Conservation (phyloP, 2,329 filamentous ascomycete species). For the Epichloe baconii region DNA sequence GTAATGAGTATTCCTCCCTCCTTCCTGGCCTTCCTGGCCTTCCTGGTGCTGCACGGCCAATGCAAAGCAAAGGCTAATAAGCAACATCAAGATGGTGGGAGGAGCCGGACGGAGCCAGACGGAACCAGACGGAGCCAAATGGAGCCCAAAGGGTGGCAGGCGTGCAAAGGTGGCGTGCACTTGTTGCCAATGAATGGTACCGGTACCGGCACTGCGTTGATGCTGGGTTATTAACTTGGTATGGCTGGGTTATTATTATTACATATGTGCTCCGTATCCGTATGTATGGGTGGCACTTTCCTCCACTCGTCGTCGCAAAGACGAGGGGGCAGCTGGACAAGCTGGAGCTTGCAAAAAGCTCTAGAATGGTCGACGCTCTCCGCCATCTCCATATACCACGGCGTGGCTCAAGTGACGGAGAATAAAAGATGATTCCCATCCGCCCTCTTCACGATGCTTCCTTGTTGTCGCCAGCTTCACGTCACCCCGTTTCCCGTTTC, state of each 20-base stretch:
- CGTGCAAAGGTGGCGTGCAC: conserved; percentile 1
- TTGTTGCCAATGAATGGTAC: neutral
- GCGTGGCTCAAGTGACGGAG: conserved; percentile 8
- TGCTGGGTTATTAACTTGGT: neutral
- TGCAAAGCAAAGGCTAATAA: too few relatives aligned
- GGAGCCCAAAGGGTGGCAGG: neutral
- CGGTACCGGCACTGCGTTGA: neutral
- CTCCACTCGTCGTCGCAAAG: neutral
- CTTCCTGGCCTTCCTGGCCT: too few relatives aligned
- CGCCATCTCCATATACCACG: conserved; percentile 7
- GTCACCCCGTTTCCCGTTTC: neutral
- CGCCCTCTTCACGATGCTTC: neutral
- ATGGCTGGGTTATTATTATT: neutral
- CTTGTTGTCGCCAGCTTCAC: neutral
- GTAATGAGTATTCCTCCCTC: too few relatives aligned
- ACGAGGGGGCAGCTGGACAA: neutral
- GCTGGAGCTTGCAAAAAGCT: conserved; percentile 3
- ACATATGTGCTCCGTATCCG: neutral
- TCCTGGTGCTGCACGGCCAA: too few relatives aligned
- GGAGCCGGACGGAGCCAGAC: neutral
- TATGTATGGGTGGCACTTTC: conserved; percentile 2
- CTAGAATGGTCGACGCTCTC: conserved; percentile 5
- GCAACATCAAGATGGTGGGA: conserved; percentile 3
- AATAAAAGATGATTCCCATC: conserved; percentile 6
- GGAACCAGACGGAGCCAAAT: neutral